Percentiles rank a stretch among this genome's conserved stretches.
Conservation (phyloP, 208 protist genomes). For the Jaenimonas drosophilae region DNA sequence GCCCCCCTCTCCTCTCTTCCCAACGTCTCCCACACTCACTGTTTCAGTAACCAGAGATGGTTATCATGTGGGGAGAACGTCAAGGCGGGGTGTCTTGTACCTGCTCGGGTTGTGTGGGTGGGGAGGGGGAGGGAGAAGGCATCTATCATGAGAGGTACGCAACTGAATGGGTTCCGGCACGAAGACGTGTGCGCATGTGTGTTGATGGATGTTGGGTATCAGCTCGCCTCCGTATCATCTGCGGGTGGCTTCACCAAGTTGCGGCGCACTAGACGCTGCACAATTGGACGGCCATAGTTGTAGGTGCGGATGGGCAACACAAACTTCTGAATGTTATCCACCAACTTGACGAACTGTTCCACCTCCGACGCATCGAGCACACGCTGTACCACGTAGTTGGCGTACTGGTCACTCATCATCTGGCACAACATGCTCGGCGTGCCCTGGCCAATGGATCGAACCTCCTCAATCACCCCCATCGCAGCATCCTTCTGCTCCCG, state of each 20-base stretch:
- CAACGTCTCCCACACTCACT: no score
- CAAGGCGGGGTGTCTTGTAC: no score
- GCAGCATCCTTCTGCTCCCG: conserved; percentile 71
- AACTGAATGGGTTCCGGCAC: no score
- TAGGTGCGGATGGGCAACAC: conserved; percentile 89
- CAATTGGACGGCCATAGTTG: conserved; percentile 95
- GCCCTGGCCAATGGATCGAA: conserved; percentile 21
- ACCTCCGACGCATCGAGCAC: conserved; percentile 89
- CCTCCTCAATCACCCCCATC: conserved; percentile 53
- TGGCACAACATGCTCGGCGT: conserved; percentile 72
- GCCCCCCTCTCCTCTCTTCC: no score
- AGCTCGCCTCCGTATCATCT: conserved; percentile 15
- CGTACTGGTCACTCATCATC: conserved; percentile 96
- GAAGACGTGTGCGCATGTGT: no score
- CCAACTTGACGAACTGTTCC: conserved; percentile 65
- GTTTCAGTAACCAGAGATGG: no score
- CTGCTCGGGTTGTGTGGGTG: no score
- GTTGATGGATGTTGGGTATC: no score
- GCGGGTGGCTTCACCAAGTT: conserved; percentile 55
- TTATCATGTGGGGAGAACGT: no score
- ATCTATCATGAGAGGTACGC: no score
- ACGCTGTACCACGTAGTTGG: conserved; percentile 97
- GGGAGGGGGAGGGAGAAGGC: no score
- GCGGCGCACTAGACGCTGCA: conserved; percentile 84
- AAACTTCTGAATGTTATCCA: conserved; percentile 84